These are phyloP conservation scores for Rhytidiadelphus loreus DNA, from an alignment of 225 moss, liverwort and hornwort species.

Conservation along the genomic window DNA sequence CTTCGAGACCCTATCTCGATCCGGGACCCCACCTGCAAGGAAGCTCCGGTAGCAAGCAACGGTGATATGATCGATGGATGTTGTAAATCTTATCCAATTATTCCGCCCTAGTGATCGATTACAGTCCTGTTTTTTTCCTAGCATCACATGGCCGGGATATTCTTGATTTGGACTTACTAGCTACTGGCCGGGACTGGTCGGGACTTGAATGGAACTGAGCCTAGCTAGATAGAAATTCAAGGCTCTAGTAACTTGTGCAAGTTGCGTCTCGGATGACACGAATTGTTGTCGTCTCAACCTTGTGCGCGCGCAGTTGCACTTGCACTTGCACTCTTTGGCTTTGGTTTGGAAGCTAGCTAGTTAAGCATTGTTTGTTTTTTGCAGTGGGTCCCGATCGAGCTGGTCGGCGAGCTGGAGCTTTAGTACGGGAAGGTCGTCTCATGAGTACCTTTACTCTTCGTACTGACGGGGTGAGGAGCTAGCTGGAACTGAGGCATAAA, in stretches of 20 bases:
- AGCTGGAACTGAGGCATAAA: slow-evolving; percentile 4
- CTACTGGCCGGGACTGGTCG: neutral
- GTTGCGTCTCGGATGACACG: neutral
- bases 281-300: neutral
- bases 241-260: neutral
- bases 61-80: neutral
- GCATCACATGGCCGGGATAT: neutral
- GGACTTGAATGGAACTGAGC: neutral
- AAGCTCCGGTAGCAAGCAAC: neutral
- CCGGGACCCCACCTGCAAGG: neutral
- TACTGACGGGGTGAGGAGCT: neutral
- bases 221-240: neutral
- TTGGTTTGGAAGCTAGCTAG: neutral
- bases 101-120: neutral
- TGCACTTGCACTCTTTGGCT: neutral
- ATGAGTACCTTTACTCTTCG: neutral
- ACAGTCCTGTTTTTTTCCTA: neutral
- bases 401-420: slow-evolving; percentile 11
- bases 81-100: neutral
- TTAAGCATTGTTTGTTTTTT: neutral
- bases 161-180: neutral
- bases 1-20: neutral
- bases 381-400: neutral
- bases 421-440: slow-evolving; percentile 10
- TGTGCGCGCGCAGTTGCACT: neutral